phyloP scores from a whole-genome alignment of 2,329 filamentous ascomycete species.

The Fusarium sp. region DNA sequence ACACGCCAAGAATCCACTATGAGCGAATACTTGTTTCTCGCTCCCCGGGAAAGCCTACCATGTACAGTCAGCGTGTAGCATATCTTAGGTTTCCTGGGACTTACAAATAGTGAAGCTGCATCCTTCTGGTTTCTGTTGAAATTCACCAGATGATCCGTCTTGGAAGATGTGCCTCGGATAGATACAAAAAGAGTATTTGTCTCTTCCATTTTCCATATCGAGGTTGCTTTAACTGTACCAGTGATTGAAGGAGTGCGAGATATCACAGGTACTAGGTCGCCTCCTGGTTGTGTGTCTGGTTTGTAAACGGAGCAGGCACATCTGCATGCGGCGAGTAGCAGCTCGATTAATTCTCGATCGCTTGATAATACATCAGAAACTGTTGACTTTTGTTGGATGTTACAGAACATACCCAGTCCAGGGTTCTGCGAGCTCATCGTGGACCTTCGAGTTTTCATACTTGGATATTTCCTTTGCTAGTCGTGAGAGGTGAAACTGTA shows the following conservation, averaged over 20 bases:
- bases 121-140: constrained; percentile 22
- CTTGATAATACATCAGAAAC: neutral
- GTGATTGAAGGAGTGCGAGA: constrained; percentile 27
- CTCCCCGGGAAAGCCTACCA: neutral
- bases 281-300: constrained; percentile 1
- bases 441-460: constrained; percentile 33
- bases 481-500: constrained; percentile 35
- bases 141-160: constrained; percentile 41
- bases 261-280: constrained; percentile 27
- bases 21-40: neutral
- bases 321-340: constrained; percentile 30
- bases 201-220: constrained; percentile 32
- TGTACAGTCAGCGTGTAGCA: neutral
- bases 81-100: accelerated
- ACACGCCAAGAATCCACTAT: constrained; percentile 36
- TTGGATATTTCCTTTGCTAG: constrained; percentile 35
- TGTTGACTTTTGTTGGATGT: neutral
- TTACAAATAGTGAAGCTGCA: constrained; percentile 21
- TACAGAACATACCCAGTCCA: constrained; percentile 19
- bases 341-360: neutral
- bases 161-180: constrained; percentile 34
- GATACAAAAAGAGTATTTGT: constrained; percentile 30
- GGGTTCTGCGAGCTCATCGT: neutral
- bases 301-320: constrained; percentile 39
- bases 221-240: constrained; percentile 35